These are phyloP conservation scores for Naganishia antarctica DNA, from an alignment of 768 basidiomycete genomes.

Conservation along the genomic window DNA sequence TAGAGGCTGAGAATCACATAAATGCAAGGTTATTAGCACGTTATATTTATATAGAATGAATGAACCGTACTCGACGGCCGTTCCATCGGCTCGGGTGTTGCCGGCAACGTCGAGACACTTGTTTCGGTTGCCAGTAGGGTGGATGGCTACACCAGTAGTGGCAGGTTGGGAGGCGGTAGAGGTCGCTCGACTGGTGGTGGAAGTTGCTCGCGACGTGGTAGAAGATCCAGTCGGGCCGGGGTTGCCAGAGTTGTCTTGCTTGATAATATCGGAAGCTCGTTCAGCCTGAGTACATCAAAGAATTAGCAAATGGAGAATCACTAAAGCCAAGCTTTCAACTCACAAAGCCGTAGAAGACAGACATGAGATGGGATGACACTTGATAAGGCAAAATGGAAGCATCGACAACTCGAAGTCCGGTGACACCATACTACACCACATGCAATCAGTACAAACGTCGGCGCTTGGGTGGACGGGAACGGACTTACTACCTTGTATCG, in stretches of 20 bases:
- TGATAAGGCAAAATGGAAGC: slow-evolving; percentile 40
- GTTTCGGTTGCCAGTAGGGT: slow-evolving; percentile 31
- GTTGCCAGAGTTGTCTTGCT: slow-evolving; percentile 31
- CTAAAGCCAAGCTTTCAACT: slow-evolving; percentile 6
- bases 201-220: slow-evolving; percentile 1
- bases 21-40: slow-evolving; percentile 15
- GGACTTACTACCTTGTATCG: slow-evolving; percentile 34
- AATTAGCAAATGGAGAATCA: background rate
- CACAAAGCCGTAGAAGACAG: slow-evolving; percentile 40
- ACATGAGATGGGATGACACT: slow-evolving; percentile 40
- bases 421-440: slow-evolving; percentile 34
- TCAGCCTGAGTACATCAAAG: slow-evolving; percentile 31
- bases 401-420: slow-evolving; percentile 40
- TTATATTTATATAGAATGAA: no score
- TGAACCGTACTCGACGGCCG: slow-evolving; percentile 32
- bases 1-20: slow-evolving; percentile 32
- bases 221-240: background rate
- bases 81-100: slow-evolving; percentile 26
- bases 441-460: background rate
- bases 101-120: slow-evolving; percentile 36
- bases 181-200: background rate
- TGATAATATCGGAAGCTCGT: slow-evolving; percentile 40
- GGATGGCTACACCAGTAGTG: slow-evolving; percentile 32
- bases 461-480: background rate
- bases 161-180: slow-evolving; percentile 24